Conservation (phyloP, 345 rosid species). For the Pistacia atlantica region DNA sequence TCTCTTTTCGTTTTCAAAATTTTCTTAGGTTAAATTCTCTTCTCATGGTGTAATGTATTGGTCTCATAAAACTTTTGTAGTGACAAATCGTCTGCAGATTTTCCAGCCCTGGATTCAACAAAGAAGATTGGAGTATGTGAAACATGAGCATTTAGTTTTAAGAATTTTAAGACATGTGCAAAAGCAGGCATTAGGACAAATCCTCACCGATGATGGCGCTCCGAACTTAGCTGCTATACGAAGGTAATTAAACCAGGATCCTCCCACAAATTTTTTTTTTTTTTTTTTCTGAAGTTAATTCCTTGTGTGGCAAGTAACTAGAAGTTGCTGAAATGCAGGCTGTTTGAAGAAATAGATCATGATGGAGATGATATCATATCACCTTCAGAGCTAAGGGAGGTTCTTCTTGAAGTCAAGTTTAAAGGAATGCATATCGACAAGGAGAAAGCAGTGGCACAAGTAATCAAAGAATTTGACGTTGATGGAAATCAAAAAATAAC, state of each 20-base stretch:
- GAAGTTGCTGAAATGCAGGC: conserved; percentile 20
- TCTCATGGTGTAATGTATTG: not conserved
- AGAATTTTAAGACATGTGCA: conserved; percentile 31
- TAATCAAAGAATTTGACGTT: conserved; percentile 36
- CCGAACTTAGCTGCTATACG: conserved; percentile 32
- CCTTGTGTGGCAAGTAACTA: too few relatives aligned
- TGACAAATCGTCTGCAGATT: conserved; percentile 21
- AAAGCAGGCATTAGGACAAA: conserved; percentile 25
- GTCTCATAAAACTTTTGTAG: not conserved
- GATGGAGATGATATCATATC: conserved; percentile 28
- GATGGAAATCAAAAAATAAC: conserved; percentile 28
- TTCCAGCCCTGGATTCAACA: conserved; percentile 44
- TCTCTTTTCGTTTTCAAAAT: not conserved
- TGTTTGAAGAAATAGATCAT: conserved; percentile 34
- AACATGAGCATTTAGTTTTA: conserved; percentile 25
- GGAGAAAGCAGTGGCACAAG: conserved; percentile 31
- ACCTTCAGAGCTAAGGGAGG: conserved; percentile 27
- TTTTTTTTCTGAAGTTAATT: too few relatives aligned
- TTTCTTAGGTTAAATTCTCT: not conserved
- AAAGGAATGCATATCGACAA: conserved; percentile 16
- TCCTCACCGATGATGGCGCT: conserved; percentile 32
- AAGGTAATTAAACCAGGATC: conserved; percentile 13
- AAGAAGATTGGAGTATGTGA: conserved; percentile 39
- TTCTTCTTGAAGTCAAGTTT: conserved; percentile 35
- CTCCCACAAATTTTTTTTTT: too few relatives aligned